Base-by-base conservation (phyloP, 805 yeast species). In the Zygoascus biomembranicola region DNA sequence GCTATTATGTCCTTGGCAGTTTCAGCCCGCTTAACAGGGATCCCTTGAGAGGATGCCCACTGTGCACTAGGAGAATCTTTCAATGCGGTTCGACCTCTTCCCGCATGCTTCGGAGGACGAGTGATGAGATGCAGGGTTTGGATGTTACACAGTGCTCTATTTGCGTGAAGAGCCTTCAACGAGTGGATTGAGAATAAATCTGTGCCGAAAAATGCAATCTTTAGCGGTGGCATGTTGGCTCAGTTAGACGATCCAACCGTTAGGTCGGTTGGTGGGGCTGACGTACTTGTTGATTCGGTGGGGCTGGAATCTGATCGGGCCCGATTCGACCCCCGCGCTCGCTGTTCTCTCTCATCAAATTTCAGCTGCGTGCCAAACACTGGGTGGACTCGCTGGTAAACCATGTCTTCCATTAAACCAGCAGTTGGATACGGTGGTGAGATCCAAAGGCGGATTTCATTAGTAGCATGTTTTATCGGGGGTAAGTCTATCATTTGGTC, bases 191-290 rank as follows among this genome's bases (percentile, higher is more conserved):
- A 43, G 67, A 87, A 88, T 20, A 66, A 66, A 63, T 88, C 96
- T 1, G 90, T 79, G 0, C 96, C 96, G 66, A 88, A 88, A 63
- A 80, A 86, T 1, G 89, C 87, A 9, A 87, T 66, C 39, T 53
- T 50, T 23, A 61, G 57, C 9, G 57, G 58, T 14, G 44, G 44
- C 44, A 18, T 14, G 16, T 4, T 35, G 9, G 10, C 5, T 35
- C 16, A n/a, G 16, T 35, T 35, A 11, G 13, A 13, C 8, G 39
- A 35, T 35, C 39, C 16, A 4, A n/a, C n/a, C n/a, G n/a, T n/a
- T n/a, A n/a, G n/a, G n/a, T n/a, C n/a, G n/a, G n/a, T 11, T 11
- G 39, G 39, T 13, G 39, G 39, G 16, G 44, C 26, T 42, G 44
- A 14, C 14, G 20, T 13, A n/a, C 5, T 35, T 35, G 5, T 13